These are phyloP conservation scores for Xylaria sp. DNA, from an alignment of 2,329 filamentous ascomycete species.

Conservation along the genomic window DNA sequence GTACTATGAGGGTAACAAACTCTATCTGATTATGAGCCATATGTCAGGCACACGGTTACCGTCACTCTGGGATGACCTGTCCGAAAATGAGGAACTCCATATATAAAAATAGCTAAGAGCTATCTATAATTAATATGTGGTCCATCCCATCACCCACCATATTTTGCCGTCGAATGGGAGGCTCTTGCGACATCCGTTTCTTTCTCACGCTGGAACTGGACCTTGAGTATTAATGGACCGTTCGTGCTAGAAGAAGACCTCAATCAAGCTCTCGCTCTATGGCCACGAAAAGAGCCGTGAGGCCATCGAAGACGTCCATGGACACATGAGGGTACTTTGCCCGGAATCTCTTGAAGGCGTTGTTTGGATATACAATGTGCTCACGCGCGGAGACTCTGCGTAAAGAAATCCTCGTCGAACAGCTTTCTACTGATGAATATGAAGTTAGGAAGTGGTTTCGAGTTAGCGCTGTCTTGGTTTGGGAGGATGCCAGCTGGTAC, in stretches of 20 bases:
- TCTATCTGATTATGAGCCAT: conserved; percentile 29
- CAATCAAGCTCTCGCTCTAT: background rate
- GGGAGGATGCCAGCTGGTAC: conserved; percentile 27
- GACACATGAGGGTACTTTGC: conserved; percentile 24
- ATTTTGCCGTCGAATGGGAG: background rate
- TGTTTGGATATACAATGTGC: conserved; percentile 24
- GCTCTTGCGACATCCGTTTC: conserved; percentile 16
- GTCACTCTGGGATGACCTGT: conserved; percentile 19
- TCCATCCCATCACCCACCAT: conserved; percentile 25
- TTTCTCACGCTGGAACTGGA: conserved; percentile 1
- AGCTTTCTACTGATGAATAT: too few species aligned
- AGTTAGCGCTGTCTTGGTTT: conserved; percentile 25
- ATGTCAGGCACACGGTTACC: conserved; percentile 20
- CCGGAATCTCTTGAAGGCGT: conserved; percentile 12
- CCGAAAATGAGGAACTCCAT: conserved; percentile 21
- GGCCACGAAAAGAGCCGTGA: background rate
- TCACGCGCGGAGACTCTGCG: conserved; percentile 28
- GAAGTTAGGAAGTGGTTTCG: too few species aligned
- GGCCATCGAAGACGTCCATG: background rate
- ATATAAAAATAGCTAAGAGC: background rate
- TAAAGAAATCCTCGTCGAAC: conserved; percentile 27
- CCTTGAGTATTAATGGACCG: background rate
- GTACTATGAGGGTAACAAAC: conserved; percentile 29
- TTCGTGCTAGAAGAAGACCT: background rate
- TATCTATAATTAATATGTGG: too few species aligned